phyloP scores from a whole-genome alignment of 148 eudicot genomes.

The Rhododendron kiyosumense region DNA sequence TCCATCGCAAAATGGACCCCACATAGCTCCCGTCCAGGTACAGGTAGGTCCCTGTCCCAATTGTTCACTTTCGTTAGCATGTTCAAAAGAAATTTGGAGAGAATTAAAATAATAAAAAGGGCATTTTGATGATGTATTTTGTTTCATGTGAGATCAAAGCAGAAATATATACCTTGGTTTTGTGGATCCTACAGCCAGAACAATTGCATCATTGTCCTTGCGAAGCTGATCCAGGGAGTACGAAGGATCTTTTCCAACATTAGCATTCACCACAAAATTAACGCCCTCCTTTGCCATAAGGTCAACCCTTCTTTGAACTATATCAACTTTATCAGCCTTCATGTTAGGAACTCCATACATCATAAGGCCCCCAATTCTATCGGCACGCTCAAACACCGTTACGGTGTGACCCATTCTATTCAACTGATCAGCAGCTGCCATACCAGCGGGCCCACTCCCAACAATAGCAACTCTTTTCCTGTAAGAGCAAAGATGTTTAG shows the following conservation, averaged over 20 bases:
- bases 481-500: constrained; percentile 15
- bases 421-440: constrained; percentile 98
- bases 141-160: neutral
- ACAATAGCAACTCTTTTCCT: constrained; percentile 79
- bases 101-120: neutral
- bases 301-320: constrained; percentile 88
- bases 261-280: constrained; percentile 83
- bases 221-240: constrained; percentile 68
- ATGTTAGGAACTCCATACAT: constrained; percentile 99
- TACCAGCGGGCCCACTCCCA: constrained; percentile 97
- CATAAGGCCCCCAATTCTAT: constrained; percentile 97
- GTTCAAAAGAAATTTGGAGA: neutral
- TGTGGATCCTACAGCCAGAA: constrained; percentile 93
- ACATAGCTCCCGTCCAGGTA: constrained; percentile 83
- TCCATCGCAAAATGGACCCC: constrained; percentile 99
- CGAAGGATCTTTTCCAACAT: constrained; percentile 76
- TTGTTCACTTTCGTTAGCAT: neutral
- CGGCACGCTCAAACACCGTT: constrained; percentile 92
- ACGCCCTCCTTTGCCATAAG: constrained; percentile 89
- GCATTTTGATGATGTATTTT: neutral
- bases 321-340: constrained; percentile 87
- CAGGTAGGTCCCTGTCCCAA: constrained; percentile 77
- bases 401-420: constrained; percentile 87
- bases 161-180: constrained; percentile 62
- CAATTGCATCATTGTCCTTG: constrained; percentile 71